These are phyloP conservation scores for Nemania sp. DNA, from an alignment of 2,329 filamentous ascomycete genomes.

Conservation along the genomic window DNA sequence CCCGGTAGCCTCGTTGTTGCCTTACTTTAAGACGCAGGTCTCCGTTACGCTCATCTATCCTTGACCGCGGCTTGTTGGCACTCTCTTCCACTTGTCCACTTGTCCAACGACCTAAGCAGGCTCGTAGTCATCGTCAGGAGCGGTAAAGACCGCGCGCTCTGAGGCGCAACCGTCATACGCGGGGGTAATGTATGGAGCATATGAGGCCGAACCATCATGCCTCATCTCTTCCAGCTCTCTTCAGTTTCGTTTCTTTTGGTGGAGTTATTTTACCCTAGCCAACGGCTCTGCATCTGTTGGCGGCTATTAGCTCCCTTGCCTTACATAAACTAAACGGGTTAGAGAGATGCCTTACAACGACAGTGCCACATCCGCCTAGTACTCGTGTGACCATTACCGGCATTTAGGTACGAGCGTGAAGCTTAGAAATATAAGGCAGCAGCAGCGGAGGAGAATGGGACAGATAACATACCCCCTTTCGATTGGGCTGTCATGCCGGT, in stretches of 20 bases:
- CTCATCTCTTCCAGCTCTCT: neutral
- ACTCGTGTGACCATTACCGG: no score
- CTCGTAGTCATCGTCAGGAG: neutral
- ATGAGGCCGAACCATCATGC: neutral
- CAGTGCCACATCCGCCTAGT: neutral
- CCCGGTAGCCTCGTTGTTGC: no score
- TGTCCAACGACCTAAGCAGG: neutral
- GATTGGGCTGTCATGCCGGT: slow-evolving; percentile 5
- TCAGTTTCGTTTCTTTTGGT: neutral
- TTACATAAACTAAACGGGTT: neutral
- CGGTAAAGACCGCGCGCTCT: neutral
- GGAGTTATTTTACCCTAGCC: neutral
- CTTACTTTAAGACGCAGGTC: no score
- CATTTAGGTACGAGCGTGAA: neutral
- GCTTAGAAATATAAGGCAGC: slow-evolving; percentile 18
- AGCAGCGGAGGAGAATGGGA: neutral
- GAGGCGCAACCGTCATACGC: neutral
- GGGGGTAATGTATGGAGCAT: neutral
- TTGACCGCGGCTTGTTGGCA: no score
- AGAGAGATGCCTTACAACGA: slow-evolving; percentile 16
- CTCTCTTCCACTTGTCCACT: no score
- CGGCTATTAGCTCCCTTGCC: neutral
- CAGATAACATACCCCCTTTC: neutral
- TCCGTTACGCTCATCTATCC: no score
- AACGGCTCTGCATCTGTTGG: neutral